Conservation (phyloP, 495 filamentous ascomycete genomes). For the Chaetomidium leptoderma region DNA sequence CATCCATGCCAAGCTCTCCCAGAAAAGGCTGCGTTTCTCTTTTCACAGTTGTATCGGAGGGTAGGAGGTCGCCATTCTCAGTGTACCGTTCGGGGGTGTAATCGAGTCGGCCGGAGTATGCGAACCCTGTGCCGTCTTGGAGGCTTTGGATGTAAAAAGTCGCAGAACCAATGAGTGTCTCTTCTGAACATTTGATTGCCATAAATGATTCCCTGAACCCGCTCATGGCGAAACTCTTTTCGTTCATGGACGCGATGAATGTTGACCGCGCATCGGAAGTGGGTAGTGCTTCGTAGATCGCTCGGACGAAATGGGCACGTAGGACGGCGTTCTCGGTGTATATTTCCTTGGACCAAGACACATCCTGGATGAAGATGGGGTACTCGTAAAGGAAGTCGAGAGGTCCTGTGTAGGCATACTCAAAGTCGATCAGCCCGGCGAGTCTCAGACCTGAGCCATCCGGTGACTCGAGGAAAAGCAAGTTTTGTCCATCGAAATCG, state of each 20-base stretch:
- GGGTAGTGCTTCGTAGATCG: neutral
- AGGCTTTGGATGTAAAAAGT: neutral
- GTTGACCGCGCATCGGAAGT: neutral
- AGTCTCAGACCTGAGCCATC: neutral
- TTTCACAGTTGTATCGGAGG: too few species aligned
- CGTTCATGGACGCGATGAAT: slow-evolving; percentile 2
- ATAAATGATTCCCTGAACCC: neutral
- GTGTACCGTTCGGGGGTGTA: slow-evolving; percentile 2
- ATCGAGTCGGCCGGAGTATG: slow-evolving; percentile 1
- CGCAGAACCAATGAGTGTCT: neutral
- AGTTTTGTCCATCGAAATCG: slow-evolving; percentile 1
- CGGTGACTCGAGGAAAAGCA: neutral
- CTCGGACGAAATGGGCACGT: neutral
- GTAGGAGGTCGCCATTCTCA: neutral
- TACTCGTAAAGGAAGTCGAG: slow-evolving; percentile 10
- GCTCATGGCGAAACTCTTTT: neutral
- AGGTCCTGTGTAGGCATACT: slow-evolving; percentile 1
- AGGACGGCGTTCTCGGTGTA: slow-evolving; percentile 4
- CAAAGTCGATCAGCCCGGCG: slow-evolving; percentile 2
- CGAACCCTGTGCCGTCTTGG: neutral
- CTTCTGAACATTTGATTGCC: neutral
- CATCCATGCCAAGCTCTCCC: too few species aligned
- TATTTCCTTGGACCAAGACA: neutral
- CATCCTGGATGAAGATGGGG: slow-evolving; percentile 9
- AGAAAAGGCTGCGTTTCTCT: too few species aligned